phyloP scores from a whole-genome alignment of 768 basidiomycete genomes.

The Auricularia sp. region DNA sequence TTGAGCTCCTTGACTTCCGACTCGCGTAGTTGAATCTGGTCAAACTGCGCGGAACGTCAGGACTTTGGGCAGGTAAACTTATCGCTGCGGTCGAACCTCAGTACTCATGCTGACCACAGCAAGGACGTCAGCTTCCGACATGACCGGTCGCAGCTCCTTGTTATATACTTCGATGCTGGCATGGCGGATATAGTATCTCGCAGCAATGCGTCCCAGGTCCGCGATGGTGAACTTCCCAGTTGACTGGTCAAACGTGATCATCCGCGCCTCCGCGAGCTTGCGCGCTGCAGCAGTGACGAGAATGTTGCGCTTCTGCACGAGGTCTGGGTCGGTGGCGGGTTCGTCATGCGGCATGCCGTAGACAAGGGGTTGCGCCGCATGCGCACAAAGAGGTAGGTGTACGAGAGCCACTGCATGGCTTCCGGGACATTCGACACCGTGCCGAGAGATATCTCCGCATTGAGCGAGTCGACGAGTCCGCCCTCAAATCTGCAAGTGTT shows the following conservation, averaged over 20 bases:
- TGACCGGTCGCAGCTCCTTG: conserved; percentile 58
- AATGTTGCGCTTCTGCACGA: conserved; percentile 58
- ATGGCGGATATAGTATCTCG: conserved; percentile 89
- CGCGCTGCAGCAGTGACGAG: conserved; percentile 58
- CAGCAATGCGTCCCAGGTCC: conserved; percentile 93
- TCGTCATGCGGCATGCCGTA: conserved; percentile 74
- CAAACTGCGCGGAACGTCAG: conserved; percentile 45
- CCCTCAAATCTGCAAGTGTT: conserved; percentile 45
- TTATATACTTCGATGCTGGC: conserved; percentile 83
- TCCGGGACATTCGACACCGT: conserved; percentile 83
- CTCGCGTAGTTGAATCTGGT: conserved; percentile 90
- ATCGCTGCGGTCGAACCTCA: conserved; percentile 44
- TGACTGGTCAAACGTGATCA: conserved; percentile 66
- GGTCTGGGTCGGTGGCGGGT: conserved; percentile 56
- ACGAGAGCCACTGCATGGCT: conserved; percentile 89
- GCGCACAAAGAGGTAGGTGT: conserved; percentile 91
- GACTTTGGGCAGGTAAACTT: neutral
- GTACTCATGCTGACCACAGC: conserved; percentile 80
- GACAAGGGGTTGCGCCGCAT: conserved; percentile 85
- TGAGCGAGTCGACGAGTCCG: conserved; percentile 84
- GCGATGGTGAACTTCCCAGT: conserved; percentile 58
- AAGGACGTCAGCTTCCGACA: conserved; percentile 91
- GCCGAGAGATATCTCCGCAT: conserved; percentile 90
- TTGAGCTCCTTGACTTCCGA: conserved; percentile 79
- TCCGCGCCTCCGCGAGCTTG: conserved; percentile 55